Evolutionary conservation across 2,329 filamentous ascomycete genomes (phyloP).

Genomic region (Cephalotrichum gorgonifer): DNA sequence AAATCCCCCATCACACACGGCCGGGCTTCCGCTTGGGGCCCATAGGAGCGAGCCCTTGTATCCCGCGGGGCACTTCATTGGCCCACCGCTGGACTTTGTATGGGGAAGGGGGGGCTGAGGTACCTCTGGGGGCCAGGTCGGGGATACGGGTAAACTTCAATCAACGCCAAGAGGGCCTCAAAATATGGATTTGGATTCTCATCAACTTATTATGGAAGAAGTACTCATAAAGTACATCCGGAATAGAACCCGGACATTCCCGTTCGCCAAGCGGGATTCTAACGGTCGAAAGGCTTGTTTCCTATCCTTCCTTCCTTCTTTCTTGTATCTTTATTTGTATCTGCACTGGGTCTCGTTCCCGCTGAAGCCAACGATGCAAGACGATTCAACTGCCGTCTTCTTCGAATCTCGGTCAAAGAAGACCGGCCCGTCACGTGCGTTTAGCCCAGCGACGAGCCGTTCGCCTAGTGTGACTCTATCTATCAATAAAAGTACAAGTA

Average conservation of each 20-base stretch:
- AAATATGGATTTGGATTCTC: neutral
- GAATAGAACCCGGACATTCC: neutral
- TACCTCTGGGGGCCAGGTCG: neutral
- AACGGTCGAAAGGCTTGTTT: too few species aligned
- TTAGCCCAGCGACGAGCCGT: too few species aligned
- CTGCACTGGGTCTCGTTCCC: neutral
- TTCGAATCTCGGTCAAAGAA: too few species aligned
- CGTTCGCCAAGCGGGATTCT: neutral
- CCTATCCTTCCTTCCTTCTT: neutral
- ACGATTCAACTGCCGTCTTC: too few species aligned
- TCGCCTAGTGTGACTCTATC: too few species aligned
- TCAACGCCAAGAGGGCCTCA: constrained; percentile 4
- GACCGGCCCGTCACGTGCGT: too few species aligned
- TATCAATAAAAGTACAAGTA: too few species aligned
- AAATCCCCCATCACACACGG: neutral
- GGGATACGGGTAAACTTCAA: neutral
- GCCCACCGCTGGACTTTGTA: neutral
- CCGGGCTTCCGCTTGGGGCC: neutral
- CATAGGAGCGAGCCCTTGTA: neutral
- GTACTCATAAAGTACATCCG: too few species aligned
- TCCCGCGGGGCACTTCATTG: neutral
- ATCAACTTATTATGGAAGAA: neutral
- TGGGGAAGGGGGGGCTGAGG: neutral
- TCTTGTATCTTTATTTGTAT: neutral
- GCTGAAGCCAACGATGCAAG: too few species aligned